Evolutionary conservation across 192 early-diverging fungal species (phyloP).

Genomic region (Dimargaris xerosporica): DNA sequence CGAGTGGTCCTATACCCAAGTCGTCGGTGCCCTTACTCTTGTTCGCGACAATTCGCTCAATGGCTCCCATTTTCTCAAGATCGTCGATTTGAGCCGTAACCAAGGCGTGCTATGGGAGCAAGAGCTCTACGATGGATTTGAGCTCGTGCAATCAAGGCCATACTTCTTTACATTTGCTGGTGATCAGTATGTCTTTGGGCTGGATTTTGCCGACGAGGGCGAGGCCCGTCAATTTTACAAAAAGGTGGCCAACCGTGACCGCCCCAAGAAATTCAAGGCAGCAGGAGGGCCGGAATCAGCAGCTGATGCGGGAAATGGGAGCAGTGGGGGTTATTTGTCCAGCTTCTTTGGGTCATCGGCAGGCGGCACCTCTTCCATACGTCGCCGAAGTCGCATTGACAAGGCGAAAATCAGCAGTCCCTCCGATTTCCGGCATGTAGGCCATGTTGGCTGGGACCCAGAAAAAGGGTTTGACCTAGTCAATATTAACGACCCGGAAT

Average conservation of each 20-base stretch:
- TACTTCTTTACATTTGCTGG: conserved; percentile 59
- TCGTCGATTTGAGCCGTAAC: conserved; percentile 45
- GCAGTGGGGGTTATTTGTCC: conserved; percentile 13
- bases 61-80: conserved; percentile 49
- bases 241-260: conserved; percentile 39
- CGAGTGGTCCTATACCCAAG: conserved; percentile 50
- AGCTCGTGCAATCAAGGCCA: conserved; percentile 38
- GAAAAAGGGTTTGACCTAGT: conserved; percentile 45
- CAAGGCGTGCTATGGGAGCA: conserved; percentile 63
- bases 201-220: conserved; percentile 53
- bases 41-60: conserved; percentile 41
- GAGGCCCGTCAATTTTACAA: conserved; percentile 48
- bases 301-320: conserved; percentile 13
- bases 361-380: conserved; percentile 4
- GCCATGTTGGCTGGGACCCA: conserved; percentile 43
- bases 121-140: conserved; percentile 59
- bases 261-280: conserved; percentile 15
- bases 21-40: conserved; percentile 53
- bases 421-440: conserved; percentile 38
- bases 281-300: conserved; percentile 13
- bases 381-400: conserved; percentile 33
- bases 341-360: conserved; percentile 13
- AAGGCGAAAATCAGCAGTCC: conserved; percentile 43
- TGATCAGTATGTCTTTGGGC: conserved; percentile 40
- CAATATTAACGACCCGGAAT: conserved; percentile 50